Base-by-base conservation (phyloP, 2,329 filamentous ascomycete species). In the Microdochium nivale region DNA sequence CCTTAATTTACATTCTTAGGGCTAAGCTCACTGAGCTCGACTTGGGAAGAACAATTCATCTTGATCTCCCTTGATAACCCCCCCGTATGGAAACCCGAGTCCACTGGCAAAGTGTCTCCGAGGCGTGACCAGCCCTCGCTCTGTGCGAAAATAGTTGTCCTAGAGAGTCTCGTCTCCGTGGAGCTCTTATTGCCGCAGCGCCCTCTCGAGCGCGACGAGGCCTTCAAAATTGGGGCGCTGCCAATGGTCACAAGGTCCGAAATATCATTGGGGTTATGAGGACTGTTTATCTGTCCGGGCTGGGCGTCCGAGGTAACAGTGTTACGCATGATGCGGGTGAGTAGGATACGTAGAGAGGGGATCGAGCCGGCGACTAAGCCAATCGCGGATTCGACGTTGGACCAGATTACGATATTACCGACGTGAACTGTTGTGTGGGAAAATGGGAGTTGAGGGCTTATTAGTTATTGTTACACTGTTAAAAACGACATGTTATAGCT, bases 381-480 rank as follows among this genome's bases (percentile, higher is more conserved):
- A 9, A 55, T 44, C 16, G 40, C 40, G 16, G 55, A 54, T 47
- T 61, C 59, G 49, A 60, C 46, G 49, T 58, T 58, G 21, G 59
- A 61, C 43, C 56, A 56, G 24, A 60, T 54, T 8, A 55, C 54
- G 32, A 61, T 61, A 25, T 52, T 56, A 10, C 58, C 59, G 33
- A 58, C 54, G 43, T 60, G 58, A 48, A 54, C 61, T 62, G 35
- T n/a, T 10, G 7, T 7, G 25, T 13, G 11, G 9, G n/a, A 19
- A 32, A 44, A 16, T 37, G 2, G 16, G 27, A 3, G n/a, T 48
- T 32, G 25, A 47, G 25, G n/a, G 46, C 7, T 10, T 9, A 21
- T 3, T 46, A 13, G 11, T 24, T 5, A 25, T 2, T 10, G 10
- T 3, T 37, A 40, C 14, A 21, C 8, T 3, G 33, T n/a, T n/a